A percentile compares a stretch with the other conserved stretches of the same genome.
These are phyloP conservation scores for Helenozyma baotianmanensis DNA, from an alignment of 805 yeast genomes.

Conservation along the genomic window DNA sequence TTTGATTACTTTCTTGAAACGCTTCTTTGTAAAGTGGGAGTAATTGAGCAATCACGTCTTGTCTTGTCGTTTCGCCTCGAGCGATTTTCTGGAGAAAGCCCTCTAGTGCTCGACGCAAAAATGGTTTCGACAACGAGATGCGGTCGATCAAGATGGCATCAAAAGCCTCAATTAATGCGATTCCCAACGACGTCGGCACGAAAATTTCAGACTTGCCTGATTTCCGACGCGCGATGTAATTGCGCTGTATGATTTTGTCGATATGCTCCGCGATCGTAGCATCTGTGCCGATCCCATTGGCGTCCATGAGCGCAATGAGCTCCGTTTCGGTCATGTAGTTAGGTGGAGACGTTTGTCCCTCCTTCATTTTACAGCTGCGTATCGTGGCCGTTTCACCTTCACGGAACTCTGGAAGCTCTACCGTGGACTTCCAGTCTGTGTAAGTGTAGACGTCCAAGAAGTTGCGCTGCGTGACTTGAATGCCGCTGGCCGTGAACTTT, in stretches of 20 bases:
- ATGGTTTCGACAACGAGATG: conserved; percentile 80
- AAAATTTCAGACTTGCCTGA: conserved; percentile 41
- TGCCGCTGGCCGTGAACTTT: conserved; percentile 65
- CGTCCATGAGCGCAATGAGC: conserved; percentile 89
- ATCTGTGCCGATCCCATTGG: conserved; percentile 96
- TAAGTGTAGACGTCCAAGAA: conserved; percentile 79
- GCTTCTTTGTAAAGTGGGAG: conserved; percentile 59
- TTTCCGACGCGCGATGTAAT: conserved; percentile 53
- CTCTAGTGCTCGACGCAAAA: conserved; percentile 75
- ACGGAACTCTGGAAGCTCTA: conserved; percentile 58
- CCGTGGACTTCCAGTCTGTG: conserved; percentile 69
- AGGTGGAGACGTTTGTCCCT: conserved; percentile 82
- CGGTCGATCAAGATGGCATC: conserved; percentile 70
- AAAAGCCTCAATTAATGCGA: conserved; percentile 84
- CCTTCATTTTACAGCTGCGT: conserved; percentile 51
- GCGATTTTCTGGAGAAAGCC: conserved; percentile 61
- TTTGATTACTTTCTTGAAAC: conserved; percentile 25
- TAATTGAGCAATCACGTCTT: conserved; percentile 52
- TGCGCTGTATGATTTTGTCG: conserved; percentile 65
- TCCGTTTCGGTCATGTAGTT: conserved; percentile 85
- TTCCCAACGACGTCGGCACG: conserved; percentile 79
- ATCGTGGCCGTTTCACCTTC: conserved; percentile 57
- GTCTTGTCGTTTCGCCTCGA: conserved; percentile 52
- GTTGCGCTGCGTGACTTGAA: conserved; percentile 67
- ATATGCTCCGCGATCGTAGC: conserved; percentile 99